Conservation (phyloP, 179 eudicot genomes). For the Gypsophila paniculata region DNA sequence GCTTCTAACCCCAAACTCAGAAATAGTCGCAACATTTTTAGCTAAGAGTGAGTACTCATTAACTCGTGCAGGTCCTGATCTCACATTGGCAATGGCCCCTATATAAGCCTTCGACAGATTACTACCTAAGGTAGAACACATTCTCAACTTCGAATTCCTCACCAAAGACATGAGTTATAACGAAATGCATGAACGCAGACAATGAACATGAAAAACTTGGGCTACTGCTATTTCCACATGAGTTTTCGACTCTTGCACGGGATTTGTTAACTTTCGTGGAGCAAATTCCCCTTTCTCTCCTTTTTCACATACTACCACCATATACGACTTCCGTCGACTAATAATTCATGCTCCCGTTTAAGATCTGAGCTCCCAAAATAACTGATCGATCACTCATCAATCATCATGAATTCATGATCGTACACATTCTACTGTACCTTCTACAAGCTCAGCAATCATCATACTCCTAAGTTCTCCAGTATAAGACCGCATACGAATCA, state of each 20-base stretch:
- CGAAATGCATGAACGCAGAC: not conserved
- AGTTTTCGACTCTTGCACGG: no score
- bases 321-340: no score
- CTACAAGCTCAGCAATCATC: conserved; percentile 1
- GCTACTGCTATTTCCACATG: no score
- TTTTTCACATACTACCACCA: no score
- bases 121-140: not conserved
- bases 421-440: not conserved
- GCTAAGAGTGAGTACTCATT: not conserved
- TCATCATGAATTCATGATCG: not conserved
- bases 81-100: not conserved
- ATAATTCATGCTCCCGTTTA: no score
- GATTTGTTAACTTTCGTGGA: no score
- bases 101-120: not conserved
- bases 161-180: not conserved
- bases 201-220: not conserved
- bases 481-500: not conserved
- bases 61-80: not conserved
- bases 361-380: no score
- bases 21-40: not conserved
- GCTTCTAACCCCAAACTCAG: not conserved
- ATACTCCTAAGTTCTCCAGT: not conserved
- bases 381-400: not conserved
- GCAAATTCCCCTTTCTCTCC: no score
- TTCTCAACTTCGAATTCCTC: not conserved